Evolutionary conservation across 2,329 filamentous ascomycete genomes (phyloP).

Genomic region (Sclerotinia spermophila): DNA sequence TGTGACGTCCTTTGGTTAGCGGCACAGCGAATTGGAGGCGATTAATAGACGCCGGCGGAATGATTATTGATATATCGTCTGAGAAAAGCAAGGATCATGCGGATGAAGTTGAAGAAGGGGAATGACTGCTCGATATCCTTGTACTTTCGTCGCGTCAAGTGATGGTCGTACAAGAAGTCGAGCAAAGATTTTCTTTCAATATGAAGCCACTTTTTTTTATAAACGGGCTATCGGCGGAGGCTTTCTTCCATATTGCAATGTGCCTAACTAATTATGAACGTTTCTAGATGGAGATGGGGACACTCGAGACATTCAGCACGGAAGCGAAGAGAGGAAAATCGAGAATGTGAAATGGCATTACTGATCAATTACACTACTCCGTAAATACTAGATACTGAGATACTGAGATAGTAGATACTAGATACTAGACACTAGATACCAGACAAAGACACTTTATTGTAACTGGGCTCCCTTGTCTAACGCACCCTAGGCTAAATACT

Average conservation of each 20-base stretch:
- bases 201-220: background rate
- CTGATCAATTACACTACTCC: background rate
- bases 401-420: background rate
- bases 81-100: background rate
- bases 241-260: slow-evolving; percentile 6
- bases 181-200: background rate
- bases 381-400: too few relatives aligned
- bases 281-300: background rate
- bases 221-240: background rate
- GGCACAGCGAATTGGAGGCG: slow-evolving; percentile 13
- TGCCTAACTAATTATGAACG: background rate
- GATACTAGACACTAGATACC: background rate
- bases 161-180: background rate
- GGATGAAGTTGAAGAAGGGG: background rate
- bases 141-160: background rate
- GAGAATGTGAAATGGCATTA: background rate
- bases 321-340: background rate
- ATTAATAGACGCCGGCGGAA: slow-evolving; percentile 18
- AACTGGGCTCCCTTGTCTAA: slow-evolving; percentile 8
- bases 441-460: background rate
- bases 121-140: background rate
- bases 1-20: slow-evolving; percentile 17
- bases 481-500: background rate
- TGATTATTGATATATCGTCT: background rate
- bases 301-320: background rate